Percentiles rank a stretch among this genome's conserved stretches.
Evolutionary conservation across 768 basidiomycete genomes (phyloP).

Genomic region (Psilocybe subaeruginosa): DNA sequence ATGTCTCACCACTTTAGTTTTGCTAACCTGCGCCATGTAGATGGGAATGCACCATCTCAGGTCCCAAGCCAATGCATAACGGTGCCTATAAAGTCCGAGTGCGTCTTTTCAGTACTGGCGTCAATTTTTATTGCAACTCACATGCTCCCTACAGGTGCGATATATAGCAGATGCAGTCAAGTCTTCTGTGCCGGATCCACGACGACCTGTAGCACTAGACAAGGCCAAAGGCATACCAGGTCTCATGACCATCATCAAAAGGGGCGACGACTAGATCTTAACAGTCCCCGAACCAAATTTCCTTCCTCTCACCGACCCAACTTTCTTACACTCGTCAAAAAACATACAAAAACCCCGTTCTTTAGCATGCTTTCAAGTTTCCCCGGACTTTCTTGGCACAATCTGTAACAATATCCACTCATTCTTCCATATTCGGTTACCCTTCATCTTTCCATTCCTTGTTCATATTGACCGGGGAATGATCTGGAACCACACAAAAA

Average conservation of each 20-base stretch:
- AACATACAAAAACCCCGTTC: too few relatives aligned
- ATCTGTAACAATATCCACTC: too few relatives aligned
- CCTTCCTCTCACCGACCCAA: neutral
- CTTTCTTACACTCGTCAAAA: neutral
- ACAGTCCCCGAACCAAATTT: conserved; percentile 3
- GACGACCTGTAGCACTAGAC: conserved; percentile 63
- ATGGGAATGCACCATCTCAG: conserved; percentile 65
- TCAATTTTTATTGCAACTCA: neutral
- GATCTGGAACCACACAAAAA: too few relatives aligned
- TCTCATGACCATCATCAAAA: conserved; percentile 70
- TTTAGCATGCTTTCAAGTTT: too few relatives aligned
- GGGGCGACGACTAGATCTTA: conserved; percentile 31
- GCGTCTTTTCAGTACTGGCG: conserved; percentile 21
- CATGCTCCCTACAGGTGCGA: conserved; percentile 45
- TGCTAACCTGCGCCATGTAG: conserved; percentile 35
- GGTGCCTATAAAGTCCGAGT: conserved; percentile 67
- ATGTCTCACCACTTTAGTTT: conserved; percentile 3
- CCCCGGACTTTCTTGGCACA: too few relatives aligned
- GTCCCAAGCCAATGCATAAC: conserved; percentile 50
- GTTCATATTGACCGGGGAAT: too few relatives aligned
- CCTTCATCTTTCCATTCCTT: too few relatives aligned
- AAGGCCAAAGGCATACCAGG: conserved; percentile 66
- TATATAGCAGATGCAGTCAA: conserved; percentile 65
- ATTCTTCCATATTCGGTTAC: too few relatives aligned
- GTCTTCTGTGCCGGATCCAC: conserved; percentile 55